A percentile compares a stretch with the other conserved stretches of the same genome.
Evolutionary conservation across 305 asterid species (phyloP).

Genomic region (Petunia hybrid): DNA sequence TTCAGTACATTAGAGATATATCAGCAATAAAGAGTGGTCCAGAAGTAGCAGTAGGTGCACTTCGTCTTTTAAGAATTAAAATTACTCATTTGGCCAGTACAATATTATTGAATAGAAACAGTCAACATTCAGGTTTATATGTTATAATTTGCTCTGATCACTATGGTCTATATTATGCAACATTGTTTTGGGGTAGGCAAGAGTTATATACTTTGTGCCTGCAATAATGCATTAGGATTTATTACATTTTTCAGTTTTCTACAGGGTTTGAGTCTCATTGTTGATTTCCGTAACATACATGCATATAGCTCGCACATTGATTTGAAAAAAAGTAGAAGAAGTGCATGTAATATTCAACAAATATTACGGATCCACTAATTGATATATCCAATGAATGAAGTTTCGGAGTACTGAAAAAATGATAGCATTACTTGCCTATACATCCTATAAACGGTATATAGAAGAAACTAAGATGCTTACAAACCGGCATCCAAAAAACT

Average conservation of each 20-base stretch:
- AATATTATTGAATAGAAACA: not conserved
- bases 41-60: constrained; percentile 31
- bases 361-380: not conserved
- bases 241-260: not conserved
- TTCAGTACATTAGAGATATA: constrained; percentile 24
- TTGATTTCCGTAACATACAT: not conserved
- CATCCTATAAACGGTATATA: constrained; percentile 38
- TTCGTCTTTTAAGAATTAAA: constrained; percentile 22
- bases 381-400: constrained; percentile 26
- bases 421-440: constrained; percentile 37
- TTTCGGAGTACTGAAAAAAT: constrained; percentile 25
- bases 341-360: constrained; percentile 24
- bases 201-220: not conserved
- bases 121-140: not conserved
- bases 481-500: constrained; percentile 22
- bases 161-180: not conserved
- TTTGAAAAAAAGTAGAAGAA: not conserved
- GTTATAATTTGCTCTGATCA: not conserved
- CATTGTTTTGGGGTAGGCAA: not conserved
- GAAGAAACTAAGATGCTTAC: constrained; percentile 20
- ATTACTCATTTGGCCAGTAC: not conserved
- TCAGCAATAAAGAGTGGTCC: constrained; percentile 34
- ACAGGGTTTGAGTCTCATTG: not conserved
- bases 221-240: not conserved
- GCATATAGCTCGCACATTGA: too few relatives aligned